Conservation (phyloP, 2,329 filamentous ascomycete species). For the Monosporascus cannonballus region DNA sequence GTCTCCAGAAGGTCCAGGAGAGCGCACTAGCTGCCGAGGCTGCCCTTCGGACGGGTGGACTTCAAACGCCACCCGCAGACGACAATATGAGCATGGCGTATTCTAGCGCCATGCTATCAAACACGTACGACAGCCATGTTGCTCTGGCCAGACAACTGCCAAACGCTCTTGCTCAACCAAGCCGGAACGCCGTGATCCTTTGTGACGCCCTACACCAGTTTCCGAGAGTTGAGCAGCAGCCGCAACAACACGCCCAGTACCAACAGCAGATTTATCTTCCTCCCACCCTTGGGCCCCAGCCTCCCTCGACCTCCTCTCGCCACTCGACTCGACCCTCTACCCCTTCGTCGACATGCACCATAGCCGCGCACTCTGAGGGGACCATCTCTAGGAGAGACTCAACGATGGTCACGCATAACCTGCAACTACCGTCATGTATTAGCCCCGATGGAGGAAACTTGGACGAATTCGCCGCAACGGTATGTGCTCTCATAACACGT, state of each 20-base stretch:
- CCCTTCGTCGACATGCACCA: slow-evolving; percentile 26
- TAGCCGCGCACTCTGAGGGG: slow-evolving; percentile 23
- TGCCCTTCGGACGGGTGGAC: slow-evolving; percentile 30
- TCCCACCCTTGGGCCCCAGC: slow-evolving; percentile 13
- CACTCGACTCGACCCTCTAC: slow-evolving; percentile 32
- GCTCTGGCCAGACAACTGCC: slow-evolving; percentile 32
- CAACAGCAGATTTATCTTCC: slow-evolving; percentile 6
- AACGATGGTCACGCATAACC: slow-evolving; percentile 48
- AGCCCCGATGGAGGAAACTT: slow-evolving; percentile 69
- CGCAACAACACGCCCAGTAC: slow-evolving; percentile 7
- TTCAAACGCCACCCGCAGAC: slow-evolving; percentile 46
- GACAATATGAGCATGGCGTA: slow-evolving; percentile 48
- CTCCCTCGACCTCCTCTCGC: slow-evolving; percentile 18
- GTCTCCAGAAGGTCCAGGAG: slow-evolving; percentile 15
- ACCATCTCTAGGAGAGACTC: slow-evolving; percentile 32
- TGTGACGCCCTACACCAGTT: slow-evolving; percentile 27
- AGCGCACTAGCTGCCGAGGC: slow-evolving; percentile 16
- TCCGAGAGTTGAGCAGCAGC: slow-evolving; percentile 11
- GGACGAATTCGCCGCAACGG: slow-evolving; percentile 78
- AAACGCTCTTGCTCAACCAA: slow-evolving; percentile 26
- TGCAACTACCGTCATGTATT: slow-evolving; percentile 71
- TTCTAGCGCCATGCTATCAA: slow-evolving; percentile 37
- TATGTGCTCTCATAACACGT: slow-evolving; percentile 31
- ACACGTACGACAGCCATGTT: slow-evolving; percentile 39
- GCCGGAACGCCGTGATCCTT: slow-evolving; percentile 24